A percentile compares a stretch with the other conserved stretches of the same genome.
Conservation (phyloP, 805 yeast species). For the Myxozyma kluyveri region DNA sequence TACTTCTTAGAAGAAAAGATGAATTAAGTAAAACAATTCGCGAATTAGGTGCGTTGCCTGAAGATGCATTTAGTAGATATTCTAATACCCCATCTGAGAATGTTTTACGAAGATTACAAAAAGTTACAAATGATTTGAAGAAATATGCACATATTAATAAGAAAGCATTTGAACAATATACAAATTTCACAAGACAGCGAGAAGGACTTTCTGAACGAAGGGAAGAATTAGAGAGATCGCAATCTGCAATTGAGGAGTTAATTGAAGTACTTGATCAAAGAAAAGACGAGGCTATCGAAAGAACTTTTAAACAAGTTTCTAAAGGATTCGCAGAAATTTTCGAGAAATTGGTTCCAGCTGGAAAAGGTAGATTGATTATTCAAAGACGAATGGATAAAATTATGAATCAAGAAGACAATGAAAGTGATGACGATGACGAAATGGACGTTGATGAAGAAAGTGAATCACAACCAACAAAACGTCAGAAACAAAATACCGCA, state of each 20-base stretch:
- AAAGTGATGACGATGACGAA: constrained; percentile 32
- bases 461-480: background rate
- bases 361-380: constrained; percentile 71
- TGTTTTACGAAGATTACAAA: constrained; percentile 51
- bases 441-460: constrained; percentile 32
- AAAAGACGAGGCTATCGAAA: constrained; percentile 76
- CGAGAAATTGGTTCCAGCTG: constrained; percentile 77
- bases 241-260: constrained; percentile 66
- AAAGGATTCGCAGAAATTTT: constrained; percentile 71
- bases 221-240: constrained; percentile 66
- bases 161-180: constrained; percentile 82
- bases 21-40: constrained; percentile 70
- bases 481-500: background rate
- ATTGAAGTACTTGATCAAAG: constrained; percentile 68
- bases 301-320: constrained; percentile 75
- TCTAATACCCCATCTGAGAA: constrained; percentile 50
- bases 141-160: constrained; percentile 77
- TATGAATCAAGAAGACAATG: constrained; percentile 27
- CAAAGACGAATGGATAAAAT: constrained; percentile 42
- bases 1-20: constrained; percentile 60
- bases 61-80: constrained; percentile 61
- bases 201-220: constrained; percentile 64
- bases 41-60: constrained; percentile 86
- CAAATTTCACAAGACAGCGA: constrained; percentile 68
- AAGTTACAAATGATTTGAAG: constrained; percentile 55